Percentiles rank a stretch among this genome's conserved stretches.
Conservation (phyloP, 257 asterid species). For the Fraxinus anomala region DNA sequence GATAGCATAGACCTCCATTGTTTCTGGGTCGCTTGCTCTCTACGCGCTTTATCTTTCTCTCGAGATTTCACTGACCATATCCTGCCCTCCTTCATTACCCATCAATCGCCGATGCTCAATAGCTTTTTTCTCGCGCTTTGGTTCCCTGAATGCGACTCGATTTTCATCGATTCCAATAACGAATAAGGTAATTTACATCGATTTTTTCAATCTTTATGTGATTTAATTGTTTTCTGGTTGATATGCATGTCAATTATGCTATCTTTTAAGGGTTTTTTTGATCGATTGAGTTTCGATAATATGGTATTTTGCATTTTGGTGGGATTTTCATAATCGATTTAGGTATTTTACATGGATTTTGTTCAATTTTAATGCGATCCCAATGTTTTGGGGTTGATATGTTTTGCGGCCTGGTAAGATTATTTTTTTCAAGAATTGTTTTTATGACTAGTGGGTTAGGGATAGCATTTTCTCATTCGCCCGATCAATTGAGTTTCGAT, state of each 20-base stretch:
- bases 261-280: not conserved
- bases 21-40: conserved; percentile 46
- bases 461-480: not conserved
- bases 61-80: conserved; percentile 6
- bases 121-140: conserved; percentile 11
- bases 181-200: not conserved
- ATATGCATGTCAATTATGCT: not conserved
- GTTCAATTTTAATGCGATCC: not conserved
- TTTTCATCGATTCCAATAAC: conserved; percentile 17
- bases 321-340: not conserved
- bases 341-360: not conserved
- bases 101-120: conserved; percentile 30
- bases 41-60: conserved; percentile 35
- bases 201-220: not conserved
- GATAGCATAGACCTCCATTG: conserved; percentile 41
- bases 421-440: not conserved
- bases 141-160: conserved; percentile 1
- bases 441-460: not conserved
- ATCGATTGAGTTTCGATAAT: not conserved
- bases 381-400: not conserved
- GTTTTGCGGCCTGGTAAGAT: not conserved
- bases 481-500: not conserved
- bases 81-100: conserved; percentile 22
- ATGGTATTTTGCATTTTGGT: not conserved
- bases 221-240: not conserved